These are phyloP conservation scores for Paracorniculantispora psalliotae DNA, from an alignment of 2,329 filamentous ascomycete species.

Conservation along the genomic window DNA sequence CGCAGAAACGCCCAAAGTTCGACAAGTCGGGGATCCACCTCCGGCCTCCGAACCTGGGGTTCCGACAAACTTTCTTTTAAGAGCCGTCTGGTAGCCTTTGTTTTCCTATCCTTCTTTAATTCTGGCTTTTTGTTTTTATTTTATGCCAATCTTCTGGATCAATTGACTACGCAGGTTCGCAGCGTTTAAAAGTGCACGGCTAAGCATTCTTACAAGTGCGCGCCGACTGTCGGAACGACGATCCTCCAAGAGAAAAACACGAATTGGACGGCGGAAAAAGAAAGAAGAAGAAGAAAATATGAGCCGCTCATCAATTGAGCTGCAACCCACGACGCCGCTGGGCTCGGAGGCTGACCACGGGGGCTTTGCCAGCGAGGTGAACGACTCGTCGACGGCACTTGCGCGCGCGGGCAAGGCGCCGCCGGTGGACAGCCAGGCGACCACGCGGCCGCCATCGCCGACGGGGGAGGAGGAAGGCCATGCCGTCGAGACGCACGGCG, in stretches of 20 bases:
- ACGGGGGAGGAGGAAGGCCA: background rate
- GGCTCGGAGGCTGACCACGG: background rate
- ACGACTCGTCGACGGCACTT: background rate
- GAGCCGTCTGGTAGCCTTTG: background rate
- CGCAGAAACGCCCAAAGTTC: background rate
- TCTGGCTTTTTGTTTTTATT: too few species aligned
- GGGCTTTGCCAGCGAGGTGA: background rate
- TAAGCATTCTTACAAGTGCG: too few species aligned
- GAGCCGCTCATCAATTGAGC: conserved; percentile 6
- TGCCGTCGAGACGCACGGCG: background rate
- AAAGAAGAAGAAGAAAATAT: background rate
- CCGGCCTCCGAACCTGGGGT: too few species aligned
- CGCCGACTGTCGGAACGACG: background rate
- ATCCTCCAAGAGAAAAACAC: background rate
- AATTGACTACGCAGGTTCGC: too few species aligned
- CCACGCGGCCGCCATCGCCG: background rate
- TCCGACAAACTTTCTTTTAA: background rate
- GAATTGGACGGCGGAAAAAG: too few species aligned
- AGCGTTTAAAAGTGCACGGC: too few species aligned
- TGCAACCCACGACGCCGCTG: background rate
- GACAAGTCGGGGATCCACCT: background rate
- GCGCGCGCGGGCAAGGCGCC: background rate
- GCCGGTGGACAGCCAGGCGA: background rate
- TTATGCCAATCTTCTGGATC: too few species aligned
- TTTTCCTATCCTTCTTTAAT: too few species aligned